Evolutionary conservation across 2,329 filamentous ascomycete genomes (phyloP), one percentile per base, ranked within the genome.

Genomic region (Blumeriella jaapii): DNA sequence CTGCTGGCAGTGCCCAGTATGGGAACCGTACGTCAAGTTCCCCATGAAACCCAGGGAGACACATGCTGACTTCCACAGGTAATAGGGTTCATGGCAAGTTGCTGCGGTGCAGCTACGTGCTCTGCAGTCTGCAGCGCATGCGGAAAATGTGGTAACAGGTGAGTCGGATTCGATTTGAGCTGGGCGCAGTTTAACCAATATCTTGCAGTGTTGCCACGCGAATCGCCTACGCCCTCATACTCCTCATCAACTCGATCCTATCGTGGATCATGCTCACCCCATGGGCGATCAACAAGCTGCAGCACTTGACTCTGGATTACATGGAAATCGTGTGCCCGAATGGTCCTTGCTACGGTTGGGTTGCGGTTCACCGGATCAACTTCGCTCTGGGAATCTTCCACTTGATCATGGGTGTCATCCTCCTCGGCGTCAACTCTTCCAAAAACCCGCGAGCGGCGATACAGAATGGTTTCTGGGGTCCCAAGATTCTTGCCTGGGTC

Each of bases 221-320:
- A 66, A 93, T 96, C 63, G 89, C 83, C 55, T 95, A 94, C 59
- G 87, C 91, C 46, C 74, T 96, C 54, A 80, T 98, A 44, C 82
- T 98, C 36, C 77, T 98, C 48, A 64, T 96, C 61, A 98, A 98
- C 69, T 95, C 89, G 40, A 94, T 96, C 46, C 59, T 96, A 33
- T 89, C 91, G 22, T 98, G 91, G 91, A 84, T 98, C 50, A 94
- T 96, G 85, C 85, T 98, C 63, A 98, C 91, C 14, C 84, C 86
- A 34, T 98, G 91, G 91, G 91, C 91, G 20, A 83, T 98, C 56
- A 84, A 94, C 54, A 96, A 96, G 59, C 69, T 98, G 5, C 78
- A 96, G 61, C 76, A 93, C 46, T 68, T 96, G 36, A 91, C 85
- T 9, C 71, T 98, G 47, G 86, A 96, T 61, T 96, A 95, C 56